Evolutionary conservation across 352 stramenopile genomes (phyloP), one percentile per base, ranked within the genome.

Genomic region (Globisporangium nagaii): DNA sequence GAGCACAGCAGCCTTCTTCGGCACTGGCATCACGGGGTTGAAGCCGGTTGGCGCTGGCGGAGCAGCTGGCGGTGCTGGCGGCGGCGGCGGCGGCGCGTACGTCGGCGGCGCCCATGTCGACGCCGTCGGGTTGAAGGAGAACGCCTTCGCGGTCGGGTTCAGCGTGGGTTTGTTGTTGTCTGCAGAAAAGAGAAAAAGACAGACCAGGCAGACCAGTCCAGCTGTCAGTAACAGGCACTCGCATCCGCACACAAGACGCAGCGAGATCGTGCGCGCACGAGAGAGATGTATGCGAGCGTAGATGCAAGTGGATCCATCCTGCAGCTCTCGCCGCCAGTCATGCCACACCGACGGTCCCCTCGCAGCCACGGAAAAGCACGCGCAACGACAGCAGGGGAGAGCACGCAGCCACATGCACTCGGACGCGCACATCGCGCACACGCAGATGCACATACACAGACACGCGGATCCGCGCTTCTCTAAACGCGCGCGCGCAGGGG

Each of bases 111-210:
- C 62, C 78, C 78, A 93, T 10, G 79, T 69, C 19, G 67, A 68
- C 11, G 82, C 82, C 27, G 62, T 55, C 12, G 78, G 78, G 64
- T 93, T 93, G 68, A 93, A 93, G 40, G 79, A 79, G 70, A 93
- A 93, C 49, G 76, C 47, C 62, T 82, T 84, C 36, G 82, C 82
- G 27, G 60, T 55, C 19, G 76, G 68, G 62, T 82, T 90, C 40
- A 93, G 61, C 51, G 54, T 32, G n/a, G 46, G 41, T 37, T 84
- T 84, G 64, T 90, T 84, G 64, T 90, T 90, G 52, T 77, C 71
- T 86, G 43, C 15, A 35, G 15, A 47, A n/a, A 12, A 10, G n/a
- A 47, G 4, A 48, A 9, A 17, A 24, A 30, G 12, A 28, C 4
- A 30, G n/a, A 43, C n/a, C 12, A 44, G 28, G 13, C 32, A 36